Conservation (phyloP, 2,329 filamentous ascomycete species). For the Trichoderma koningiopsis region DNA sequence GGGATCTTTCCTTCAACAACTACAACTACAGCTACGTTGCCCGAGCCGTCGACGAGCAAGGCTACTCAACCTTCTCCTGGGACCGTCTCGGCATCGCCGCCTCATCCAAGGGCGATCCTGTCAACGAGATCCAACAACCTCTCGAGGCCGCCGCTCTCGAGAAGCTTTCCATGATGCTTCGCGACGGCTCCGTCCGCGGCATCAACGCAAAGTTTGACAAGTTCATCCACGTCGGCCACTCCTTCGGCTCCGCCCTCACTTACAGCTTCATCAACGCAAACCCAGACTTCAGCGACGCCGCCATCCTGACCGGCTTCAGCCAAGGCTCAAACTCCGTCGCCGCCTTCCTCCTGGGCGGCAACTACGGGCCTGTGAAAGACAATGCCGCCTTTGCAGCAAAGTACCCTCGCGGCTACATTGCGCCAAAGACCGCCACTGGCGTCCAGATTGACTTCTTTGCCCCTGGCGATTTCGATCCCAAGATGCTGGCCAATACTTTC, state of each 20-base stretch:
- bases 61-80: slow-evolving; percentile 62
- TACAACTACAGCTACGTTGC: slow-evolving; percentile 66
- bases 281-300: slow-evolving; percentile 57
- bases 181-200: slow-evolving; percentile 47
- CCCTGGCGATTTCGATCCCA: slow-evolving; percentile 57
- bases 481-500: slow-evolving; percentile 50
- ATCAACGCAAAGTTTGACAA: slow-evolving; percentile 44
- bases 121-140: slow-evolving; percentile 60
- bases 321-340: slow-evolving; percentile 49
- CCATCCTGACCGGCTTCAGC: slow-evolving; percentile 63
- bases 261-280: slow-evolving; percentile 56
- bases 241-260: slow-evolving; percentile 61
- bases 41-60: slow-evolving; percentile 54
- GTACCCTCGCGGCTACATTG: slow-evolving; percentile 57
- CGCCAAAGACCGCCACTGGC: slow-evolving; percentile 47
- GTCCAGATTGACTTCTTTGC: slow-evolving; percentile 57
- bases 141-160: slow-evolving; percentile 61
- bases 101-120: slow-evolving; percentile 59
- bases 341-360: slow-evolving; percentile 48
- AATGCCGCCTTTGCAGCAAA: slow-evolving; percentile 33
- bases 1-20: slow-evolving; percentile 59
- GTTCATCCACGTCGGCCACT: slow-evolving; percentile 64
- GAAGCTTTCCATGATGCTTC: slow-evolving; percentile 53
- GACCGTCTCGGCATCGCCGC: slow-evolving; percentile 64
- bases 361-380: slow-evolving; percentile 49